A percentile compares a stretch with the other conserved stretches of the same genome.
Conservation (phyloP, 805 yeast genomes). For the Ogataea degrootiae region DNA sequence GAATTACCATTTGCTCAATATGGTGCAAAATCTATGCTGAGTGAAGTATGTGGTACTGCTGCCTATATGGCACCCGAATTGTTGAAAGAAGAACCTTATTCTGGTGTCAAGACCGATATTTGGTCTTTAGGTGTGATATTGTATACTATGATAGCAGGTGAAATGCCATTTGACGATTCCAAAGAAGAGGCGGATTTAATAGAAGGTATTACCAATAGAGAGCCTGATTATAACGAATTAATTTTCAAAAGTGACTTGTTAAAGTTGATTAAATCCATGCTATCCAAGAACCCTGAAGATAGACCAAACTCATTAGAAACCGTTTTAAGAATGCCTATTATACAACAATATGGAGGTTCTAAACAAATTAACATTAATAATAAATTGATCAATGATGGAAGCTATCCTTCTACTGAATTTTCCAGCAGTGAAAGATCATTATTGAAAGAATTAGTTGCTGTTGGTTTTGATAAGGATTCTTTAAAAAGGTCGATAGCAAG, state of each 20-base stretch:
- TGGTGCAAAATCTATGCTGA: constrained; percentile 39
- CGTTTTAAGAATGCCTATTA: constrained; percentile 47
- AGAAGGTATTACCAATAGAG: constrained; percentile 54
- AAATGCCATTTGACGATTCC: constrained; percentile 89
- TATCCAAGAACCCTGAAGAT: constrained; percentile 59
- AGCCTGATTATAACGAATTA: constrained; percentile 50
- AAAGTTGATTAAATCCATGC: constrained; percentile 46
- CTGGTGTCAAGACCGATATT: constrained; percentile 77
- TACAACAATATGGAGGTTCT: constrained; percentile 41
- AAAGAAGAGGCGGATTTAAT: constrained; percentile 52
- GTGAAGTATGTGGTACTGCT: constrained; percentile 89
- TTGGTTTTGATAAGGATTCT: constrained; percentile 60
- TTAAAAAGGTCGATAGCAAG: constrained; percentile 54
- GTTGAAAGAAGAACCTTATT: constrained; percentile 60
- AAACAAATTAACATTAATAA: constrained; percentile 36
- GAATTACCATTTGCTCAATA: constrained; percentile 42
- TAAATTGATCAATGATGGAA: constrained; percentile 32
- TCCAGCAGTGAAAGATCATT: constrained; percentile 60
- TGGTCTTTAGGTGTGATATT: constrained; percentile 92
- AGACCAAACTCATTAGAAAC: constrained; percentile 53
- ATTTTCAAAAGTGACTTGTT: constrained; percentile 43
- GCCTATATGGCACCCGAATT: constrained; percentile 98
- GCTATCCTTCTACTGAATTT: constrained; percentile 14
- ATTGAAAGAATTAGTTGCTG: constrained; percentile 51
- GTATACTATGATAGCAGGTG: constrained; percentile 78